A percentile compares a stretch with the other conserved stretches of the same genome.
Conservation (phyloP, 768 basidiomycete species). For the Pleurotus ostreatus region DNA sequence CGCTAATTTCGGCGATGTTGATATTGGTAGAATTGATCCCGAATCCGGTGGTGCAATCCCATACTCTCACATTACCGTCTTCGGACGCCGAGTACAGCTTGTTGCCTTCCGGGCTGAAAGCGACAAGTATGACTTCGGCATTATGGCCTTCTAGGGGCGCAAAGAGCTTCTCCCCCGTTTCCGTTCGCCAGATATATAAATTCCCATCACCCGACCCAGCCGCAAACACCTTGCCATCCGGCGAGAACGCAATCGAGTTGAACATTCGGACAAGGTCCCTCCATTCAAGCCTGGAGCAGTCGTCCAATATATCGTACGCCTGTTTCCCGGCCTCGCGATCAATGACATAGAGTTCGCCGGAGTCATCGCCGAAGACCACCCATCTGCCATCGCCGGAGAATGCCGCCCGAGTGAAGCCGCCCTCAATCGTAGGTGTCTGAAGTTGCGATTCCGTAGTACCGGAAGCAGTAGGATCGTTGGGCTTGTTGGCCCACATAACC, state of each 20-base stretch:
- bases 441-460: background rate
- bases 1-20: background rate
- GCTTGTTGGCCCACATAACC: background rate
- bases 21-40: background rate
- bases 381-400: constrained; percentile 2
- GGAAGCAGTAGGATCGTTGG: background rate
- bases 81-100: background rate
- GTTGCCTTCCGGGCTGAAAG: constrained; percentile 6
- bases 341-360: background rate
- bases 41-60: background rate
- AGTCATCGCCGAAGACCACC: background rate
- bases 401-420: background rate
- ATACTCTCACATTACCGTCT: background rate
- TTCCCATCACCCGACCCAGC: constrained; percentile 1
- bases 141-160: constrained; percentile 2
- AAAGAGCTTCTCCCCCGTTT: background rate
- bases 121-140: background rate
- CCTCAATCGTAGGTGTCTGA: background rate
- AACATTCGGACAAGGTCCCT: background rate
- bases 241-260: constrained; percentile 5
- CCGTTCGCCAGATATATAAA: background rate
- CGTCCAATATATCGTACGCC: background rate
- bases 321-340: background rate
- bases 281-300: background rate
- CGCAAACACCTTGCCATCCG: constrained; percentile 4